A percentile compares a stretch with the other conserved stretches of the same genome.
phyloP scores from a whole-genome alignment of 495 filamentous ascomycete genomes.

The Hyphodiscus hymeniophilus region DNA sequence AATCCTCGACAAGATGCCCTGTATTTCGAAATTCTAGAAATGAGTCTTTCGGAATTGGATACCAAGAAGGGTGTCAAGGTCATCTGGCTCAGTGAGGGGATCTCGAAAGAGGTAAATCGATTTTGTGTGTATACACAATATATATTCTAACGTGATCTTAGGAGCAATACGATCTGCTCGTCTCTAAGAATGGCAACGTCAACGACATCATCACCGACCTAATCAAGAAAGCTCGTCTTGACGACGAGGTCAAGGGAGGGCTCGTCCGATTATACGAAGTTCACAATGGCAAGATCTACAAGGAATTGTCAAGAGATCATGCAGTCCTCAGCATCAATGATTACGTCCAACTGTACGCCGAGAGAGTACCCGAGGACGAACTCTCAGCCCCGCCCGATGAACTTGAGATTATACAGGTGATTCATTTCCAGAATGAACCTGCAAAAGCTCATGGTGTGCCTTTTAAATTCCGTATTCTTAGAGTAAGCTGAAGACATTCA shows the following conservation, averaged over 20 bases:
- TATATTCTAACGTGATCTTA: slow-evolving; percentile 28
- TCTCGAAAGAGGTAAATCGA: slow-evolving; percentile 70
- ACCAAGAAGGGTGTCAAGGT: slow-evolving; percentile 80
- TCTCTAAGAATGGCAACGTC: slow-evolving; percentile 72
- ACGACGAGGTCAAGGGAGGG: slow-evolving; percentile 58
- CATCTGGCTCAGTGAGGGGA: slow-evolving; percentile 79
- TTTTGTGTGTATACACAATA: background rate
- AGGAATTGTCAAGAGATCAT: slow-evolving; percentile 55
- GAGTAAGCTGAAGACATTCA: slow-evolving; percentile 44
- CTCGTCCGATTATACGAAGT: slow-evolving; percentile 69
- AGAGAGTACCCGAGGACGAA: slow-evolving; percentile 69
- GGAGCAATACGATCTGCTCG: slow-evolving; percentile 71
- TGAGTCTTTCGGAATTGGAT: slow-evolving; percentile 86
- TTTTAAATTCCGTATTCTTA: slow-evolving; percentile 82
- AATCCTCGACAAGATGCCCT: slow-evolving; percentile 68
- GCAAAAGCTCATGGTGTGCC: slow-evolving; percentile 70
- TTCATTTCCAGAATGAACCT: slow-evolving; percentile 86
- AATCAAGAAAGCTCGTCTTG: slow-evolving; percentile 69
- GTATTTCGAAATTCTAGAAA: slow-evolving; percentile 88
- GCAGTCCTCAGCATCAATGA: slow-evolving; percentile 70
- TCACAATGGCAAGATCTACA: slow-evolving; percentile 69
- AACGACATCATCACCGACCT: slow-evolving; percentile 66
- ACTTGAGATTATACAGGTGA: slow-evolving; percentile 60
- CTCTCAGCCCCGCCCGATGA: slow-evolving; percentile 24
- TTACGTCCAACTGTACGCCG: slow-evolving; percentile 74